Percentiles rank a stretch among this genome's conserved stretches.
phyloP scores from a whole-genome alignment of 2,329 filamentous ascomycete genomes.

The Scytalidium lignicola region DNA sequence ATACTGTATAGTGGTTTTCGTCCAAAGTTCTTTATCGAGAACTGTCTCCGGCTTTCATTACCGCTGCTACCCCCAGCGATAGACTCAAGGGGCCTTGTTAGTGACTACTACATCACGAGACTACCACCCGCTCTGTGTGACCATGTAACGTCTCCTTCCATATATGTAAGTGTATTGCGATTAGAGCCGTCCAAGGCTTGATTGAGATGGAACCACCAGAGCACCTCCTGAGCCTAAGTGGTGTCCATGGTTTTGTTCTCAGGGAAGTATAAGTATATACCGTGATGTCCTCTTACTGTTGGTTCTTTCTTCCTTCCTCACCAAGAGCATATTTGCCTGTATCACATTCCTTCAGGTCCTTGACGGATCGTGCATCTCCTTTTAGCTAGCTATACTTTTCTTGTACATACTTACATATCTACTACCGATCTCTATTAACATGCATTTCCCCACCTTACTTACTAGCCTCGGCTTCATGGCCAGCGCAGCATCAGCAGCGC shows the following conservation, averaged over 20 bases:
- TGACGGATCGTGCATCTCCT: slow-evolving; percentile 4
- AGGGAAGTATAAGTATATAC: neutral
- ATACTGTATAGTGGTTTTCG: too few species aligned
- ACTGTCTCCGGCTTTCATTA: slow-evolving; percentile 19
- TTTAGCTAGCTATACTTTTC: slow-evolving; percentile 1
- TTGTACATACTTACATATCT: slow-evolving; percentile 7
- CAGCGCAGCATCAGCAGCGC: neutral
- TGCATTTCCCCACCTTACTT: slow-evolving; percentile 7
- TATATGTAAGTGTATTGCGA: too few species aligned
- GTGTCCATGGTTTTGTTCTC: neutral
- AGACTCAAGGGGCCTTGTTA: too few species aligned
- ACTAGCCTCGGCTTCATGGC: slow-evolving; percentile 1
- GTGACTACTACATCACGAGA: too few species aligned
- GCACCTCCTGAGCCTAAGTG: too few species aligned
- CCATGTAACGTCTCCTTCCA: neutral
- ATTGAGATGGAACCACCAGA: too few species aligned
- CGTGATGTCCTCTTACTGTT: neutral
- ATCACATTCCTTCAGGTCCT: slow-evolving; percentile 2
- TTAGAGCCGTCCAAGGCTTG: too few species aligned
- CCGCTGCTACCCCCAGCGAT: too few species aligned
- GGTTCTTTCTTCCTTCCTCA: neutral
- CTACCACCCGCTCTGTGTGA: neutral
- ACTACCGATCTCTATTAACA: neutral
- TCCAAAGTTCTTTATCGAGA: slow-evolving; percentile 22
- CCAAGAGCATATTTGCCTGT: neutral